Base-by-base conservation (phyloP, 257 asterid genomes). In the Scutellaria minor region DNA sequence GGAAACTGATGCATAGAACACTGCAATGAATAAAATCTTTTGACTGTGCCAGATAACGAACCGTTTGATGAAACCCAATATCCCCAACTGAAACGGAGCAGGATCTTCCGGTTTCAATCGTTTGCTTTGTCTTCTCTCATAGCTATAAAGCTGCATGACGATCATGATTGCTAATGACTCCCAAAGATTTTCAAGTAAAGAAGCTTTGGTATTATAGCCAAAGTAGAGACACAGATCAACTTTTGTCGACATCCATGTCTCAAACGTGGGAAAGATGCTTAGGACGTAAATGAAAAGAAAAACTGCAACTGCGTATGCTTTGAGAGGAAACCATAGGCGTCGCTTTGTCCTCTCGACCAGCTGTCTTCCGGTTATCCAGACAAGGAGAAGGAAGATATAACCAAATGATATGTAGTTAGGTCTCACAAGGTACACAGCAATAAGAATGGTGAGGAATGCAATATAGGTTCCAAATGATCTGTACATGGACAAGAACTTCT, bases 61-160 rank as follows among this genome's bases (percentile, higher is more conserved):
- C 73, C 99, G 88, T 73, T 82, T 88, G 39, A 84, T 13, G 82
- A 95, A 90, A 42, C 97, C 99, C 69, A 92, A 58, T 64, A 88
- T 74, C 66, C 99, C 99, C 54, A 84, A 81, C 68, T 89, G 90
- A 66, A 83, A 56, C 6, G 81, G 80, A 47, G 85, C 87, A 22
- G 82, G 73, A 78, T 82, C 88, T 75, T 86, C 96, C 12, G 87
- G 74, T 70, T 77, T 78, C 76, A 80, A 68, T 76, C 68, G 73
- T 81, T 87, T 86, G 93, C 96, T 95, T 79, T 95, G 96, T 72
- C 99, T 88, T 84, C 99, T 90, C 81, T 95, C 99, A 6, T 95
- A 95, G 84, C 99, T 95, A 50, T 95, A 92, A 71, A 95, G 96
- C 75, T 95, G 99, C 99, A 95, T 95, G 78, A 95, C 98, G 63